Evolutionary conservation across 2,329 filamentous ascomycete genomes (phyloP), one percentile per base, ranked within the genome.

Genomic region (Aspergillus brunneoviolaceus): DNA sequence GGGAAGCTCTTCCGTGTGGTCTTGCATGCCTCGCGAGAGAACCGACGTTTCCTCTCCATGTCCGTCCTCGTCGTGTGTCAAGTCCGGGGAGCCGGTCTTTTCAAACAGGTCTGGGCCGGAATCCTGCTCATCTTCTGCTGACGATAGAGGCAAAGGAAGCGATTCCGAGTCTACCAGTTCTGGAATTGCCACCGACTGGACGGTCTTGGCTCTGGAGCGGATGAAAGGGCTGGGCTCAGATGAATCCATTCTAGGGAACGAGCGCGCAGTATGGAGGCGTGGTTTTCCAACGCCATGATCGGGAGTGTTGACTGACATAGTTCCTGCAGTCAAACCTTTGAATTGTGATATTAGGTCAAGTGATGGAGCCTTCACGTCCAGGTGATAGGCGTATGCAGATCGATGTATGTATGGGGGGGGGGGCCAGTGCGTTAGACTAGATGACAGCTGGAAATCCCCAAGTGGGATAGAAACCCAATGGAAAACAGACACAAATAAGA

Each of bases 1-100:
- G 14, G 95, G 95, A 48, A 99, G 86, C 70, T 96, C 90, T 69
- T 96, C 91, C 64, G 95, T 88, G 59, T 91, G 88, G 63, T 91
- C 85, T 3, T 89, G 80, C 12, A 81, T 59, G 56, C 71, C 71
- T 16, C 70, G 67, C 19, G 74, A 72, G 9, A 74, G 69, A 16
- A 74, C 69, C 45, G 73, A 74, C n/a, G 67, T 68, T 51, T 75
- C 70, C 33, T 74, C 69, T 35, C 67, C 67, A 35, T 75, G 70
- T 16, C 63, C 65, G 57, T 73, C 70, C 39, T 72, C 71, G 14
- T 66, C 69, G 47, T 66, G 66, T 12, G 67, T 69, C 21, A 69
- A 70, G 51, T 74, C 74, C 27, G 70, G 66, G 14, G 76, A 72
- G 29, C 69, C 66, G 55, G 69, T 67, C 64, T 78, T 79, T 60